Evolutionary conservation across 2,329 filamentous ascomycete genomes (phyloP), one percentile per base, ranked within the genome.

Genomic region (Sclerotiophoma versabilis): DNA sequence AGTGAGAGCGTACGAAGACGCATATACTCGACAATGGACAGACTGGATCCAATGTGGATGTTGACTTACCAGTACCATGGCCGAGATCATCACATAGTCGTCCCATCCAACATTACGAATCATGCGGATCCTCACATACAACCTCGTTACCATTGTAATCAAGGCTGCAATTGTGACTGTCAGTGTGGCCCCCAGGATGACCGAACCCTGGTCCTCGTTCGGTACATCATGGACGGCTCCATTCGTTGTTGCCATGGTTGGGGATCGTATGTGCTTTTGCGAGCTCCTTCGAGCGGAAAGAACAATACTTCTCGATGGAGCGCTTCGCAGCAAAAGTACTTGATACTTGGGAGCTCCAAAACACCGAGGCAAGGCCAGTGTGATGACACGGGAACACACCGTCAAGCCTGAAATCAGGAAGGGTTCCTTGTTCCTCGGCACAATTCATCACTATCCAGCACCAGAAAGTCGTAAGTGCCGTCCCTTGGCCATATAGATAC

Each of bases 21-120:
- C 17, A 11, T 3, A 36, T 20, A 7, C 15, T 36, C 15, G 9
- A 36, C 33, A 36, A 4, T 20, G 17, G 9, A 34, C 12, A 19
- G 33, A 5, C 12, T 4, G 10, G 0, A 19, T 8, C n/a, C n/a
- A 12, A 20, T n/a, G 15, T 10, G 14, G 22, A 23, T 17, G 14
- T 9, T 17, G 8, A 17, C 67, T 44, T 62, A 71, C 69, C 47
- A 77, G 59, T 34, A 77, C 53, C 68, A 75, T 74, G 1, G 80
- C 75, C 2, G 65, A 52, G 0, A 76, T 44, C 64, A 83, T 82
- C 4, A 77, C 63, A 58, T 76, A 79, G 62, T 83, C 70, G 72
- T 85, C 83, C 61, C 76, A 73, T 3, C 82, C 81, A 19, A 80
- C 68, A 43, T 79, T 80, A 11, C 76, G 77, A 45, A 84, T 78